Conservation (phyloP, 2,329 filamentous ascomycete species). For the Xylariaceae sp. region DNA sequence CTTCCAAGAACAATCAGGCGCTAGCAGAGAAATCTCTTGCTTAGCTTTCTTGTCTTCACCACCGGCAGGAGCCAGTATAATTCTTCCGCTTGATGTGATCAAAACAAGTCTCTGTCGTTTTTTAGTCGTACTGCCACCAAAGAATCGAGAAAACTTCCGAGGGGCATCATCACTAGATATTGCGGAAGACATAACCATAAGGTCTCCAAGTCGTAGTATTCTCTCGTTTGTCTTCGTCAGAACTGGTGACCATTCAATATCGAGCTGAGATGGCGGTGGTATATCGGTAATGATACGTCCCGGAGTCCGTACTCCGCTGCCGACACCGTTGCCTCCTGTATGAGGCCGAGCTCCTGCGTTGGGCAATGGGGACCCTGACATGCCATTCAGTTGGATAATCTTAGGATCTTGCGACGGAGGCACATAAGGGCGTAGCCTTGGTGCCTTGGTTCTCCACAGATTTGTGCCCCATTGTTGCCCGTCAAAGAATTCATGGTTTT, state of each 20-base stretch:
- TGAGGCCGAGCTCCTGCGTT: conserved; percentile 25
- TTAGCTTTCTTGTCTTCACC: conserved; percentile 96
- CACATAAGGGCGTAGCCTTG: conserved; percentile 77
- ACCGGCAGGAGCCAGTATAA: conserved; percentile 84
- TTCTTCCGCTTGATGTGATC: conserved; percentile 85
- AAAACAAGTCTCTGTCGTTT: conserved; percentile 91
- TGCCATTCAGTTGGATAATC: conserved; percentile 69
- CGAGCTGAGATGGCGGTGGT: conserved; percentile 90
- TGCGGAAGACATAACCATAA: conserved; percentile 77
- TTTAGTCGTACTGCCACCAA: conserved; percentile 85
- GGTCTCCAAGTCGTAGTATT: conserved; percentile 88
- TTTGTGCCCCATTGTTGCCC: conserved; percentile 78
- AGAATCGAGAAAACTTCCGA: conserved; percentile 90
- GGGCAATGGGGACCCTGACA: conserved; percentile 31
- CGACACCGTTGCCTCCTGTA: conserved; percentile 37
- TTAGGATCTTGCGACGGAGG: conserved; percentile 71
- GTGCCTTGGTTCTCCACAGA: conserved; percentile 87
- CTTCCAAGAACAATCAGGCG: conserved; percentile 71
- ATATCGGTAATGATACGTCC: conserved; percentile 88
- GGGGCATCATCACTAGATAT: conserved; percentile 70
- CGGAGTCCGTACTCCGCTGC: conserved; percentile 56
- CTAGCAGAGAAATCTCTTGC: conserved; percentile 80
- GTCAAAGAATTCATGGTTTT: conserved; percentile 92
- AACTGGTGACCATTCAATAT: conserved; percentile 98
- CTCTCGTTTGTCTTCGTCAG: conserved; percentile 86